Conservation (phyloP, 768 basidiomycete genomes). For the Boletus vermiculosoides region DNA sequence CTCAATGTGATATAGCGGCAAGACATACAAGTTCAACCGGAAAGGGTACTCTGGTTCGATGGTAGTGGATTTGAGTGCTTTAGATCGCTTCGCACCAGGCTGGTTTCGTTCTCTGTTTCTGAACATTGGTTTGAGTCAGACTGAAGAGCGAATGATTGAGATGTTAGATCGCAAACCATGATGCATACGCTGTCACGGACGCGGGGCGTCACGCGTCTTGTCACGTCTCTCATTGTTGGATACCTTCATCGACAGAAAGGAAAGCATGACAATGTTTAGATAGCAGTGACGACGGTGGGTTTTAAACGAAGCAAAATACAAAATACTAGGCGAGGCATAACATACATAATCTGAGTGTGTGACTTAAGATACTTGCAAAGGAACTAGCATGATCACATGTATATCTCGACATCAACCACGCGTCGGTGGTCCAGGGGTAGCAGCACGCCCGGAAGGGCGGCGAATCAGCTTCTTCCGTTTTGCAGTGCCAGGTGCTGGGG, state of each 20-base stretch:
- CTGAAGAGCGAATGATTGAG: background rate
- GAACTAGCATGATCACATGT: background rate
- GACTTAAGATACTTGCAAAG: slow-evolving; percentile 25
- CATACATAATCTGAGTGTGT: slow-evolving; percentile 26
- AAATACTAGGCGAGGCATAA: slow-evolving; percentile 28
- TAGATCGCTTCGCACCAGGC: background rate
- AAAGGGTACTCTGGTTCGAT: slow-evolving; percentile 51
- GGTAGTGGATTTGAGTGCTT: background rate
- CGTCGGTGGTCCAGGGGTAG: slow-evolving; percentile 25
- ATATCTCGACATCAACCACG: slow-evolving; percentile 16
- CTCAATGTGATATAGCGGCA: background rate
- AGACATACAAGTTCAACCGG: slow-evolving; percentile 75
- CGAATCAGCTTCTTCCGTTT: slow-evolving; percentile 29
- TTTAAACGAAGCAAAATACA: slow-evolving; percentile 22
- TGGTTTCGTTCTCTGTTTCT: slow-evolving; percentile 13
- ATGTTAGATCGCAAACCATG: background rate
- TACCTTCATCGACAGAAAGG: background rate
- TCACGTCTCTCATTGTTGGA: slow-evolving; percentile 1
- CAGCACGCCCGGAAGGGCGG: slow-evolving; percentile 29
- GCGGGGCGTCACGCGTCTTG: slow-evolving; percentile 27
- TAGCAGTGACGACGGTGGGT: slow-evolving; percentile 17
- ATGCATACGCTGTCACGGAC: slow-evolving; percentile 15
- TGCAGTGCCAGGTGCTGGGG: slow-evolving; percentile 32
- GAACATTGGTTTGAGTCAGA: slow-evolving; percentile 22
- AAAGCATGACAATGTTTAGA: slow-evolving; percentile 8